These are phyloP conservation scores for Amaranthus hypochondriacus DNA, from an alignment of 148 eudicot species.

Conservation along the genomic window DNA sequence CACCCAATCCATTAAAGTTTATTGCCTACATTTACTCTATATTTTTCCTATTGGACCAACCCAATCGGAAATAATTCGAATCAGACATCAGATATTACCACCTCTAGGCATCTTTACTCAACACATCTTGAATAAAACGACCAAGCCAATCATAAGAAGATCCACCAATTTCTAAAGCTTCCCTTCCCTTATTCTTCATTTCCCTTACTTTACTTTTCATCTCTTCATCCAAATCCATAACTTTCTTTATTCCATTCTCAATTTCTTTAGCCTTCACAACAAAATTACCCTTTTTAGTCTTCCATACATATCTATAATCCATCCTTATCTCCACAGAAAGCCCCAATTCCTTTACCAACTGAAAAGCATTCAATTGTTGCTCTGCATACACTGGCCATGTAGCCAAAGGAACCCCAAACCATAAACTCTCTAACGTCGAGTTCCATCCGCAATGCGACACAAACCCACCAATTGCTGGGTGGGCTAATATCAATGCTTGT, in stretches of 20 bases:
- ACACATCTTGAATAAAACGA: constrained; percentile 25
- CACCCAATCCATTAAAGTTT: no score
- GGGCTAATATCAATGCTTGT: constrained; percentile 21
- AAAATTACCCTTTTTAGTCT: not conserved
- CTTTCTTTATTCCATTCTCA: constrained; percentile 19
- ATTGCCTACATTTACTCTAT: no score
- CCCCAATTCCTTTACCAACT: constrained; percentile 21
- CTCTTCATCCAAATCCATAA: constrained; percentile 18
- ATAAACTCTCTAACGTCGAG: constrained; percentile 18
- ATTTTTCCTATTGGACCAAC: no score
- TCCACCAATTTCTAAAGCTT: constrained; percentile 28
- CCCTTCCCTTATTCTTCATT: constrained; percentile 18
- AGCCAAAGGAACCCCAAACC: constrained; percentile 24
- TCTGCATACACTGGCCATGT: constrained; percentile 30
- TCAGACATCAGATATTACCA: no score
- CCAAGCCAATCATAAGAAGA: constrained; percentile 22
- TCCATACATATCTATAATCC: constrained; percentile 12
- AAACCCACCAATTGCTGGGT: constrained; percentile 23
- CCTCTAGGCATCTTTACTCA: not conserved
- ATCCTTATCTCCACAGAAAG: constrained; percentile 26
- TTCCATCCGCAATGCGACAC: constrained; percentile 38
- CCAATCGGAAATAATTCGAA: no score
- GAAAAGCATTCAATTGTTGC: constrained; percentile 28
- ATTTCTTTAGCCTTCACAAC: constrained; percentile 23
- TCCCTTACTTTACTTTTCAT: constrained; percentile 16